phyloP scores from a whole-genome alignment of 1,284 basidiomycete species.

The Pseudozyma tsukubaensis region DNA sequence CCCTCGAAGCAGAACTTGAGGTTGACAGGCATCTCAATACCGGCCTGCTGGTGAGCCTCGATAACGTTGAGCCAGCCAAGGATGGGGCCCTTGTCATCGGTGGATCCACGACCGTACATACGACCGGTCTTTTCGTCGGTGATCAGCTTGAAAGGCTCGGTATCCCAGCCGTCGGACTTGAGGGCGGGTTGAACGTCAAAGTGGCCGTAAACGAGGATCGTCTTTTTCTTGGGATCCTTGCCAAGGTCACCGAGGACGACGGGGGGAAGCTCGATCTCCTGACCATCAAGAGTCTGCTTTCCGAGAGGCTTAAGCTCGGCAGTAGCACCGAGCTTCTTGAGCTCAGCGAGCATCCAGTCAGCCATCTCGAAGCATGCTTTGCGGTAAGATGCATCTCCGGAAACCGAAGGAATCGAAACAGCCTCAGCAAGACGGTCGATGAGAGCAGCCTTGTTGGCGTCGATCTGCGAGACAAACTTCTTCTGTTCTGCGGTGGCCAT shows the following conservation, averaged over 20 bases:
- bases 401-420: slow-evolving; percentile 67
- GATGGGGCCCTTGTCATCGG: slow-evolving; percentile 68
- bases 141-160: slow-evolving; percentile 87
- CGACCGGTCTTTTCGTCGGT: slow-evolving; percentile 77
- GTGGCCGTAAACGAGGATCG: slow-evolving; percentile 84
- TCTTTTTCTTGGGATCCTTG: slow-evolving; percentile 85
- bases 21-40: slow-evolving; percentile 88
- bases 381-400: slow-evolving; percentile 66
- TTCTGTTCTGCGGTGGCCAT: slow-evolving; percentile 53
- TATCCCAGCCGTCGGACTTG: slow-evolving; percentile 82
- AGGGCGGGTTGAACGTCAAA: slow-evolving; percentile 71
- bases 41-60: slow-evolving; percentile 82
- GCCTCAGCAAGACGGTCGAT: slow-evolving; percentile 63
- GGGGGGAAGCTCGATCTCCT: slow-evolving; percentile 82
- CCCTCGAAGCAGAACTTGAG: slow-evolving; percentile 93
- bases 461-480: slow-evolving; percentile 64
- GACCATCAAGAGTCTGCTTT: slow-evolving; percentile 83
- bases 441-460: slow-evolving; percentile 60
- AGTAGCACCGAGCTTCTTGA: slow-evolving; percentile 62
- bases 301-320: slow-evolving; percentile 72
- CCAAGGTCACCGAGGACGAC: slow-evolving; percentile 82
- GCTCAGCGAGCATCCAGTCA: slow-evolving; percentile 62
- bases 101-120: slow-evolving; percentile 81
- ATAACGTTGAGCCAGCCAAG: slow-evolving; percentile 95
- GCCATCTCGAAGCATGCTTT: slow-evolving; percentile 66